Percentiles rank a stretch among this genome's conserved stretches.
phyloP scores from a whole-genome alignment of 495 filamentous ascomycete species.

The Durotheca rogersii region DNA sequence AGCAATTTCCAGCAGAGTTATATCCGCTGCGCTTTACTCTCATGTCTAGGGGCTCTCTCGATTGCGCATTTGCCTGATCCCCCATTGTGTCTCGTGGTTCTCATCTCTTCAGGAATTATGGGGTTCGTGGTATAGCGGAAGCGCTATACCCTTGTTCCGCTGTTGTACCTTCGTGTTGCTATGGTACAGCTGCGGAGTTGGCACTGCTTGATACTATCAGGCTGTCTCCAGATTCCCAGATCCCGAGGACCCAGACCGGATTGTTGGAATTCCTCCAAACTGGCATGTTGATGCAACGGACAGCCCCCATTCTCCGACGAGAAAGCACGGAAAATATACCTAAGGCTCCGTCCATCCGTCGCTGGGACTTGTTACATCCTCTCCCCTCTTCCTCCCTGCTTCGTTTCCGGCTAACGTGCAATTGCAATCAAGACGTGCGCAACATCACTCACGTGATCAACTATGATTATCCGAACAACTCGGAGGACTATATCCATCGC shows the following conservation, averaged over 20 bases:
- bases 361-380: slow-evolving; percentile 60
- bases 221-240: slow-evolving; percentile 56
- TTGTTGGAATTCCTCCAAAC: slow-evolving; percentile 54
- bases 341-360: slow-evolving; percentile 51
- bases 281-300: slow-evolving; percentile 57
- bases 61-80: slow-evolving; percentile 83
- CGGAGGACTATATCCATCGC: slow-evolving; percentile 98
- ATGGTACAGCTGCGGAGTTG: slow-evolving; percentile 73
- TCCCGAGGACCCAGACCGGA: slow-evolving; percentile 73
- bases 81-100: slow-evolving; percentile 74
- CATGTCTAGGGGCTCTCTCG: slow-evolving; percentile 73
- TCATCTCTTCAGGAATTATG: slow-evolving; percentile 74
- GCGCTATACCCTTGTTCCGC: slow-evolving; percentile 61
- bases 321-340: slow-evolving; percentile 70
- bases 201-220: slow-evolving; percentile 69
- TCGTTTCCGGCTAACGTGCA: slow-evolving; percentile 78
- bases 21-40: slow-evolving; percentile 86
- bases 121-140: slow-evolving; percentile 71
- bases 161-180: slow-evolving; percentile 60
- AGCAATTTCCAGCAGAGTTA: slow-evolving; percentile 67
- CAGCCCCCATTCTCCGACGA: slow-evolving; percentile 58
- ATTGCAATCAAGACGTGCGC: slow-evolving; percentile 85
- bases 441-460: slow-evolving; percentile 99
- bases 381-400: slow-evolving; percentile 48
- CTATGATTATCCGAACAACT: slow-evolving; percentile 99